These are phyloP conservation scores for Hypsizygus ulmarius DNA, from an alignment of 1,284 basidiomycete species.

Conservation along the genomic window DNA sequence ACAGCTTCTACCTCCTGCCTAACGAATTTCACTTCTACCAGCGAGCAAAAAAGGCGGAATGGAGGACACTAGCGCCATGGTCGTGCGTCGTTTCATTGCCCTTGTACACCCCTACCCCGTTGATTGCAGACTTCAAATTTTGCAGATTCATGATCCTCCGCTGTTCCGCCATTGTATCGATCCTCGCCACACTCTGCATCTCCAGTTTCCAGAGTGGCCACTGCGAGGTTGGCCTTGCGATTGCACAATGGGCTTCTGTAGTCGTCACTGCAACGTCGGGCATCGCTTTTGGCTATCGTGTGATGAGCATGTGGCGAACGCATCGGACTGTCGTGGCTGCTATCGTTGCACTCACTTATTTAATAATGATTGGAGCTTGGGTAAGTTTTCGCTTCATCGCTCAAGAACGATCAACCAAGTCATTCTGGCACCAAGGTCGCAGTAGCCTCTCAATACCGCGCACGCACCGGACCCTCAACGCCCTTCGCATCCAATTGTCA, in stretches of 20 bases:
- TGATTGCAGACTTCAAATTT: not conserved
- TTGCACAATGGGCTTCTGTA: slow-evolving; percentile 8
- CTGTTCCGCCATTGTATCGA: slow-evolving; percentile 12
- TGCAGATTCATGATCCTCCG: slow-evolving; percentile 14
- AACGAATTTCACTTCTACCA: slow-evolving; percentile 14
- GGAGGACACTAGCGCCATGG: slow-evolving; percentile 12
- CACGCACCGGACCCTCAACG: slow-evolving; percentile 1
- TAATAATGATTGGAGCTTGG: slow-evolving; percentile 11
- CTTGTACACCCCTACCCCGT: not conserved
- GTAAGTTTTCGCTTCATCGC: not conserved
- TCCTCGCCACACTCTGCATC: slow-evolving; percentile 14
- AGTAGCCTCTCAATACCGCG: slow-evolving; percentile 8
- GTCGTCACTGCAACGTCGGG: slow-evolving; percentile 9
- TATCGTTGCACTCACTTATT: slow-evolving; percentile 2
- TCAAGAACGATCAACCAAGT: not conserved
- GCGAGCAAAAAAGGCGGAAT: slow-evolving; percentile 8
- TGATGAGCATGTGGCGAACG: slow-evolving; percentile 12
- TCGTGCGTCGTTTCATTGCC: slow-evolving; percentile 4
- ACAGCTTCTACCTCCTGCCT: slow-evolving; percentile 15
- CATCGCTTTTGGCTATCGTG: slow-evolving; percentile 15
- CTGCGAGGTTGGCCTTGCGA: slow-evolving; percentile 10
- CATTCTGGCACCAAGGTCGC: slow-evolving; percentile 6
- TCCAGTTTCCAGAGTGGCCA: slow-evolving; percentile 14
- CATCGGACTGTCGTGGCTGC: not conserved
- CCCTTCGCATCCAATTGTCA: slow-evolving; percentile 15